Evolutionary conservation across 2,329 filamentous ascomycete genomes (phyloP).

Genomic region (Aspergillus ruber): DNA sequence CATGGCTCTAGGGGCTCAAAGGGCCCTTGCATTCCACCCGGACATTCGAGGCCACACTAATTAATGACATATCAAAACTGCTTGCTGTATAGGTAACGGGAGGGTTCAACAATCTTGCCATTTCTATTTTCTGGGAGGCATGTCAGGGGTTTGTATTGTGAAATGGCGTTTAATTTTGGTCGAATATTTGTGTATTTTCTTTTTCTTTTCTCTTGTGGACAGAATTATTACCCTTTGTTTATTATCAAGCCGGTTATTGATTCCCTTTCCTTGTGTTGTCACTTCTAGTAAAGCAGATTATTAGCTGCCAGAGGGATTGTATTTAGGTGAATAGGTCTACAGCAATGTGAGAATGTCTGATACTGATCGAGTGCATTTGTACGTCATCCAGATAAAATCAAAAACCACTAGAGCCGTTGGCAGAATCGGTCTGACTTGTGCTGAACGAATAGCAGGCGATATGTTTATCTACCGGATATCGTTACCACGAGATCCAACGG

Average conservation of each 20-base stretch:
- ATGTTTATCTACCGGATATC: background rate
- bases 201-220: slow-evolving; percentile 8
- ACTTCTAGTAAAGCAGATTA: too few species aligned
- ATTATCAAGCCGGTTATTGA: slow-evolving; percentile 1
- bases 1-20: background rate
- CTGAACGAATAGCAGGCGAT: background rate
- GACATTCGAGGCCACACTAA: background rate
- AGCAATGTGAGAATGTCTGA: background rate
- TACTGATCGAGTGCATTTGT: background rate
- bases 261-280: background rate
- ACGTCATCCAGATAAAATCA: too few species aligned
- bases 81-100: background rate
- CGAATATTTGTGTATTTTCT: slow-evolving; percentile 6
- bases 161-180: slow-evolving; percentile 16
- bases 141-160: slow-evolving; percentile 9
- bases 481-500: too few species aligned
- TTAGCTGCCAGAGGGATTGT: background rate
- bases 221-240: slow-evolving; percentile 2
- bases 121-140: slow-evolving; percentile 5
- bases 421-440: too few species aligned
- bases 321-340: background rate
- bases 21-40: slow-evolving; percentile 1
- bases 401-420: too few species aligned
- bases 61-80: background rate
- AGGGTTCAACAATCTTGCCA: slow-evolving; percentile 1